Evolutionary conservation across 805 yeast genomes (phyloP), one percentile per base, ranked within the genome.

Genomic region (Saturnispora sekii): DNA sequence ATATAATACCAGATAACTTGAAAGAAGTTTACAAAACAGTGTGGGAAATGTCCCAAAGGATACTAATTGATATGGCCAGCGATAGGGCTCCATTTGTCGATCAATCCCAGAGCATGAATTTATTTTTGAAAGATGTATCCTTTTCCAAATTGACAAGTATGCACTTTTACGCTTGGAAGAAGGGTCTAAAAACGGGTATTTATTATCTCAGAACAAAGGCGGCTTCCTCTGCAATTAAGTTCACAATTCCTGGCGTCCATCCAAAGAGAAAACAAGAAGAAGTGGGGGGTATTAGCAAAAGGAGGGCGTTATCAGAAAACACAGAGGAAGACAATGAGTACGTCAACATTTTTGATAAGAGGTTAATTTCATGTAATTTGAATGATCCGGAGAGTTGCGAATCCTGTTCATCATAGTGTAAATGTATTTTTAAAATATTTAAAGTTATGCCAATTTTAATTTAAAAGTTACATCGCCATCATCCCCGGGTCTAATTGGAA

Each of bases 161-260:
- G 97, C 98, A 93, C 65, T 93, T 93, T 73, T 90, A 93, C 62
- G 97, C 96, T 40, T 93, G 98, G 98, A 84, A 85, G 72, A 87
- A 84, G 71, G 98, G 98, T 49, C 76, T 93, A 62, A 93, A 93
- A 75, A 93, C 98, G 5, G 98, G 98, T 59, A 90, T 93, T 94
- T 93, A 93, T 73, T 93, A 93, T 67, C 72, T 93, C 64, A 81
- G 97, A 67, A 90, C 97, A 10, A 95, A 86, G 73, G 96, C 97
- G 49, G 98, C 98, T 16, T 77, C 96, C 36, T 84, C 95, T 42
- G 97, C 98, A 40, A 93, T 93, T 60, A 95, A 90, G 69, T 90
- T 88, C 65, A 84, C 93, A 14, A 69, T 52, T 10, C 12, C 15
- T 4, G 35, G 38, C n/a, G n/a, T 12, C 30, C 34, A 5, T 15